Base-by-base conservation (phyloP, 176 grass and related monocot species). In the Microstegium vimineum region DNA sequence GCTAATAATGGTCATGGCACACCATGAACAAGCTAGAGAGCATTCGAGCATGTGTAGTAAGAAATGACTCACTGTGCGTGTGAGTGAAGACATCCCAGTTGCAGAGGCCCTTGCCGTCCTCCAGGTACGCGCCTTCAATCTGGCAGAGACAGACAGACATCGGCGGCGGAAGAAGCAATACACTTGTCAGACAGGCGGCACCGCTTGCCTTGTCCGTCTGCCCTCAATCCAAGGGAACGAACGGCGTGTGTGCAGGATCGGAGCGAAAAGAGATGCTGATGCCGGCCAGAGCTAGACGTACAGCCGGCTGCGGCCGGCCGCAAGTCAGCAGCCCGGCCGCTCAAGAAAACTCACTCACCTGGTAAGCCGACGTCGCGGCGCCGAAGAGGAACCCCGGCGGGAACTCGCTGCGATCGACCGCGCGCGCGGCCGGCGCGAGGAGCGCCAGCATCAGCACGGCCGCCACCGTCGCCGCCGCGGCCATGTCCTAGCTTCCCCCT, bases 11-110 rank as follows among this genome's bases (percentile, higher is more conserved):
- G 4, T 3, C 15, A 17, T 47, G 47, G 2, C 47, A 46, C 43
- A 46, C 43, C 5, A 15, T 46, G 43, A 46, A 16, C 16, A 14
- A 46, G 43, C 43, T 16, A 46, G 42, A 15, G 46, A 52, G 18
- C 6, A 17, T 8, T 20, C 17, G 18, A 7, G 17, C 49, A n/a
- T 18, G 51, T 7, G 49, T 22, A 6, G 3, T 2, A 52, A 22
- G 49, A 56, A 56, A 56, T 11, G 54, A 38, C 42, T 81, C 42
- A 83, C 84, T 1, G 9, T 66, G 73, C 2, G 71, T 61, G 62
- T 95, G 95, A 69, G 89, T 82, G 83, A 91, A 98, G 45, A 90
- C 86, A 40, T 98, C 95, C 95, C 95, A 98, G 81, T 95, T 98
- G 86, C 59, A 85, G 38, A 89, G 82, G 10, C 92, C 69, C 82